These are phyloP conservation scores for Ustulina deusta DNA, from an alignment of 2,329 filamentous ascomycete species.

Conservation along the genomic window DNA sequence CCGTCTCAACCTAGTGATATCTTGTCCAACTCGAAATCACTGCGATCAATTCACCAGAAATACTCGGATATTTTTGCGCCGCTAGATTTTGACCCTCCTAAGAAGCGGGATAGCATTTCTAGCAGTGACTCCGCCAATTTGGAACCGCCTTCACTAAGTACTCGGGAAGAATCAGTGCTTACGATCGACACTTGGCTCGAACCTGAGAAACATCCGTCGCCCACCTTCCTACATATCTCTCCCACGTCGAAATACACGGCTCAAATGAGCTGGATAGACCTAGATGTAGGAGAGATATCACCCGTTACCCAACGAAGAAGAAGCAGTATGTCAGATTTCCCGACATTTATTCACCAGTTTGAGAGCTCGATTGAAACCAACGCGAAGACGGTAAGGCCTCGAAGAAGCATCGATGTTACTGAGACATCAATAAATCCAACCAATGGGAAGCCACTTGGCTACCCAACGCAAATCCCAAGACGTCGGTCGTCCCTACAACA, in stretches of 20 bases:
- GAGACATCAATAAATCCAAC: conserved; percentile 9
- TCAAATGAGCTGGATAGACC: conserved; percentile 50
- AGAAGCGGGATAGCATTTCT: conserved; percentile 46
- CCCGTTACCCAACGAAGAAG: conserved; percentile 41
- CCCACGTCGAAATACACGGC: conserved; percentile 41
- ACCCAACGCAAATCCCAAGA: conserved; percentile 39
- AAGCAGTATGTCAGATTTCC: conserved; percentile 46
- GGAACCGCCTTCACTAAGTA: conserved; percentile 51
- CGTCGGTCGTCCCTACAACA: conserved; percentile 45
- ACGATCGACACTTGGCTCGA: conserved; percentile 58
- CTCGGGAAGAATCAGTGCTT: conserved; percentile 54
- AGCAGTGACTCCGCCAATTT: conserved; percentile 54
- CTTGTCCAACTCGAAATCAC: conserved; percentile 43
- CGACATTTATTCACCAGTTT: conserved; percentile 35
- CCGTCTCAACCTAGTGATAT: conserved; percentile 35
- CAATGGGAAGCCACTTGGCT: conserved; percentile 26
- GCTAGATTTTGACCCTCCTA: conserved; percentile 38
- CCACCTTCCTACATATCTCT: conserved; percentile 40
- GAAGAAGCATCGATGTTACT: neutral
- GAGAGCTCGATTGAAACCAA: conserved; percentile 25
- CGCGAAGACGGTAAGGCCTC: conserved; percentile 21
- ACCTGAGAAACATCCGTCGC: conserved; percentile 49
- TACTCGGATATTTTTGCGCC: conserved; percentile 45
- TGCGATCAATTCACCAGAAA: conserved; percentile 44
- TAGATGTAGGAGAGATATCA: conserved; percentile 45